These are phyloP conservation scores for Colletotrichum orchidophilum DNA, from an alignment of 2,329 filamentous ascomycete species.

Conservation along the genomic window DNA sequence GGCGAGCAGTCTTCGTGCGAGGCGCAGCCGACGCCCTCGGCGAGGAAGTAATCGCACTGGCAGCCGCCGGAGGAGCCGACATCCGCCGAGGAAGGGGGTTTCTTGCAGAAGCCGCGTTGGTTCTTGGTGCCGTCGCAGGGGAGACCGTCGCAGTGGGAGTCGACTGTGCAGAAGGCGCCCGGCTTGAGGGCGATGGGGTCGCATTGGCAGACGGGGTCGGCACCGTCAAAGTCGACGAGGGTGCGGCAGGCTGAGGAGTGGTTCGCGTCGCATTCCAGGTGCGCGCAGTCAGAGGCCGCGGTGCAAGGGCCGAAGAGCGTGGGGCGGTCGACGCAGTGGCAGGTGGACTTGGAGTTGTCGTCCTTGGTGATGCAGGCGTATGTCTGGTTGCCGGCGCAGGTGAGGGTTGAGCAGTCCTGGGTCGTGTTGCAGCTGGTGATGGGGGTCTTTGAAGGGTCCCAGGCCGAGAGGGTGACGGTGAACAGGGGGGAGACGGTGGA, in stretches of 20 bases:
- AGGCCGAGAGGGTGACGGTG: background rate
- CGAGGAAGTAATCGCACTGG: background rate
- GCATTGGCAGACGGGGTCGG: background rate
- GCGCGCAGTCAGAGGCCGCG: background rate
- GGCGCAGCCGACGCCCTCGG: slow-evolving; percentile 1
- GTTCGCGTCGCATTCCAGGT: background rate
- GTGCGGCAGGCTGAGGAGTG: background rate
- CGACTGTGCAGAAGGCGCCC: slow-evolving; percentile 3
- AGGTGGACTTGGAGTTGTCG: background rate
- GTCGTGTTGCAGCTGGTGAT: background rate
- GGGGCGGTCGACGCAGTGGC: slow-evolving; percentile 17
- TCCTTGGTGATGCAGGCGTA: background rate
- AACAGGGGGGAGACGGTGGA: background rate
- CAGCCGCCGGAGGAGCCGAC: background rate
- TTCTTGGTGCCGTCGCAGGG: background rate
- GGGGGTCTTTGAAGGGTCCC: background rate
- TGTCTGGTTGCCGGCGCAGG: background rate
- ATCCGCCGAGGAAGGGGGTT: background rate
- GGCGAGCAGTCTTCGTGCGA: background rate
- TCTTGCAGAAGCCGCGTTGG: slow-evolving; percentile 1
- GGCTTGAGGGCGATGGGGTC: background rate
- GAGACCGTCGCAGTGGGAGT: slow-evolving; percentile 9
- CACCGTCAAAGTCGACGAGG: background rate
- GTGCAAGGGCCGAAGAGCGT: slow-evolving; percentile 1
- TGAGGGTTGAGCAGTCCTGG: background rate